These are phyloP conservation scores for Flaveria linearis DNA, from an alignment of 129 eudicot species.

Conservation along the genomic window DNA sequence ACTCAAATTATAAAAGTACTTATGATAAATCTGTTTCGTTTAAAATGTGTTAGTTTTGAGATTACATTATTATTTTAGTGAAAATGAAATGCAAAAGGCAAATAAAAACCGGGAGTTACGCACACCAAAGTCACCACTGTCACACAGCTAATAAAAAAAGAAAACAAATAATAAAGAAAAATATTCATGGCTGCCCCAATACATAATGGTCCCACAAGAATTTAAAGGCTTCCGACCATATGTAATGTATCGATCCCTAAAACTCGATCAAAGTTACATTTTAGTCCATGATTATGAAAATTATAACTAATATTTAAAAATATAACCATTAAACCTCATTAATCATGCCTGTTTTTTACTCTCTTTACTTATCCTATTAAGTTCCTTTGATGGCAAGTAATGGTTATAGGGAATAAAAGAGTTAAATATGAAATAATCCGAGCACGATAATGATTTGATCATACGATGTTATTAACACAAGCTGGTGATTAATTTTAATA, in stretches of 20 bases:
- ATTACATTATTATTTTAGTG: not conserved
- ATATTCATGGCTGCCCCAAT: slow-evolving; percentile 1
- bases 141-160: slow-evolving; percentile 2
- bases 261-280: not conserved
- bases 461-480: not conserved
- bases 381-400: not conserved
- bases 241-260: not conserved
- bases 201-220: slow-evolving; percentile 12
- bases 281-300: not conserved
- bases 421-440: not conserved
- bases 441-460: not conserved
- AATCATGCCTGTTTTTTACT: not conserved
- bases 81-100: slow-evolving; percentile 1
- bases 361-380: not conserved
- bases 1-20: no score
- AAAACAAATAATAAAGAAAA: not conserved
- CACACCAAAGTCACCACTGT: slow-evolving; percentile 12
- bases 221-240: slow-evolving; percentile 5
- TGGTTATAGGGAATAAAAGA: not conserved
- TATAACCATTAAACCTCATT: not conserved
- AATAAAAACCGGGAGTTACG: slow-evolving; percentile 13
- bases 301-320: not conserved
- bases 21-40: not conserved
- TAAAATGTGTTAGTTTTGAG: not conserved
- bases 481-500: not conserved